phyloP scores from a whole-genome alignment of 768 basidiomycete genomes.

The Dendrothele bispora region DNA sequence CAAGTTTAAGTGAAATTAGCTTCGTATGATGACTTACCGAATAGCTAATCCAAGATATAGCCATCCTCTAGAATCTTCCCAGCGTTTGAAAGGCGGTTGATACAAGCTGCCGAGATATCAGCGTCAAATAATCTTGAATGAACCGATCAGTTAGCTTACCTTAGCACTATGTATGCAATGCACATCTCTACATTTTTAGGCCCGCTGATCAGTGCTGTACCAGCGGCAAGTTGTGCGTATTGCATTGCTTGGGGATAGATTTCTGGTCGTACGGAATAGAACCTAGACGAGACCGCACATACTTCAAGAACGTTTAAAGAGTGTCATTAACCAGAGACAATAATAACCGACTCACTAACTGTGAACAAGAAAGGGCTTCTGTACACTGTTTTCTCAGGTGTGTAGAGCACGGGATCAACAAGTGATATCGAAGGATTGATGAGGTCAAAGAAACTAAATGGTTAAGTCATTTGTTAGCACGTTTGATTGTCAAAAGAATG shows the following conservation, averaged over 20 bases:
- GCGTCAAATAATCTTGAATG: too few species aligned
- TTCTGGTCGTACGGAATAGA: slow-evolving; percentile 67
- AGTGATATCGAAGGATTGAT: slow-evolving; percentile 81
- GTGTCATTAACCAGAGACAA: background rate
- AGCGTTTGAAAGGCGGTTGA: slow-evolving; percentile 70
- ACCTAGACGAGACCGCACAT: slow-evolving; percentile 86
- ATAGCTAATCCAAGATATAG: slow-evolving; percentile 88
- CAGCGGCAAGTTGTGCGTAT: slow-evolving; percentile 75
- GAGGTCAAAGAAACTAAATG: slow-evolving; percentile 64
- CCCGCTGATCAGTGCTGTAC: slow-evolving; percentile 72
- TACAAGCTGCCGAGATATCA: too few species aligned
- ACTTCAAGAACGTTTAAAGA: slow-evolving; percentile 44
- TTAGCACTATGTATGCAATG: slow-evolving; percentile 78
- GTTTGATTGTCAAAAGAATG: background rate
- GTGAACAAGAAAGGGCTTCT: slow-evolving; percentile 92
- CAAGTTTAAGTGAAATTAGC: background rate
- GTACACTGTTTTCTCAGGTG: slow-evolving; percentile 75
- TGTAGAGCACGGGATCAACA: slow-evolving; percentile 82
- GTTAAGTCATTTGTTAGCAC: slow-evolving; percentile 1
- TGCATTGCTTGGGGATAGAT: slow-evolving; percentile 74
- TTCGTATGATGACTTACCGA: slow-evolving; percentile 49
- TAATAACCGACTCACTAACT: slow-evolving; percentile 58
- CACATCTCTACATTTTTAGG: slow-evolving; percentile 83
- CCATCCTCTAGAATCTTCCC: slow-evolving; percentile 92
- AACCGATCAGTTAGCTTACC: too few species aligned